Conservation (phyloP, 345 rosid species). For the Bretschneidera sinensis region DNA sequence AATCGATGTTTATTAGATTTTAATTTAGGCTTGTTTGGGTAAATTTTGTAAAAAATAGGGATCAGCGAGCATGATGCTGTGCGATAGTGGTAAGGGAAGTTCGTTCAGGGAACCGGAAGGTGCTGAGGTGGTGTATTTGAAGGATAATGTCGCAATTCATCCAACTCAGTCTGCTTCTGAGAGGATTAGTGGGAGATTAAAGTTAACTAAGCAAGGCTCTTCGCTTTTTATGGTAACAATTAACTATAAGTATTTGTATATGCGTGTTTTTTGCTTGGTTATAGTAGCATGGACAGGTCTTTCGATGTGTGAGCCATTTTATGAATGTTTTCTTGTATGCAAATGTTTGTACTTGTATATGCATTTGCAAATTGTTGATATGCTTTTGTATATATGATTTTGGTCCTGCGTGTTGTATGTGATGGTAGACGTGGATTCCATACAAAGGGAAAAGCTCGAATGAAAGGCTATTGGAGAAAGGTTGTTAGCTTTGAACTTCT, state of each 20-base stretch:
- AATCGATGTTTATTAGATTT: not conserved
- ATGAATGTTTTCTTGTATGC: not conserved
- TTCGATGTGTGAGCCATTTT: not conserved
- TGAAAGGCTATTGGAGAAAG: conserved; percentile 76
- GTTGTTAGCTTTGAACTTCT: conserved; percentile 28
- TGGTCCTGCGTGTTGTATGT: conserved; percentile 1
- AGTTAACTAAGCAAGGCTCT: conserved; percentile 73
- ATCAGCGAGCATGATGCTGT: conserved; percentile 61
- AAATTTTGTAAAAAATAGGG: conserved; percentile 33
- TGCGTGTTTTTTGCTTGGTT: too few species aligned
- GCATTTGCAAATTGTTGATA: not conserved
- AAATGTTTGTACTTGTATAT: not conserved
- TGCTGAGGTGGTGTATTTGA: conserved; percentile 62
- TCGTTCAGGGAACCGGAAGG: conserved; percentile 57
- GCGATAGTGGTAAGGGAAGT: conserved; percentile 60
- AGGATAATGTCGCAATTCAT: conserved; percentile 87
- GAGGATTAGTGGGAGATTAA: conserved; percentile 88
- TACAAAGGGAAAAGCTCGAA: conserved; percentile 70
- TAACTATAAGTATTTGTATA: not conserved
- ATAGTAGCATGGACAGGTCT: too few species aligned
- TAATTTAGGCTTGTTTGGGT: not conserved
- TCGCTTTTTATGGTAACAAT: conserved; percentile 63
- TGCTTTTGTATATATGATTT: not conserved
- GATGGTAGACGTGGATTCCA: conserved; percentile 83
- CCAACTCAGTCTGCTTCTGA: conserved; percentile 86